These are phyloP conservation scores for Flaveria floridana DNA, from an alignment of 140 eudicot genomes.

Conservation along the genomic window DNA sequence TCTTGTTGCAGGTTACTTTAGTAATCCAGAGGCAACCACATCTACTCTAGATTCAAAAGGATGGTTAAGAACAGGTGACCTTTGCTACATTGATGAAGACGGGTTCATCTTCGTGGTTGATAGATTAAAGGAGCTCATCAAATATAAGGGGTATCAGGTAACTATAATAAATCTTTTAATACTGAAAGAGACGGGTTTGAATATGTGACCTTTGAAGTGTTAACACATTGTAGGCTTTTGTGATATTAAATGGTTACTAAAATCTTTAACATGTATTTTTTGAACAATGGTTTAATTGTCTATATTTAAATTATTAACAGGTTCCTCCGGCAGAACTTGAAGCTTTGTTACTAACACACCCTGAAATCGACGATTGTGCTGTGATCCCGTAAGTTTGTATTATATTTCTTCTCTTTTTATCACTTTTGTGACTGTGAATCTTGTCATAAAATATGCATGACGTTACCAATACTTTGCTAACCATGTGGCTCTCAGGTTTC, in stretches of 20 bases:
- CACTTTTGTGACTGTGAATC: background rate
- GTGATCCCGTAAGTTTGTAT: constrained; percentile 76
- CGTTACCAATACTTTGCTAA: background rate
- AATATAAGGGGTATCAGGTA: constrained; percentile 97
- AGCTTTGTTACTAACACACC: constrained; percentile 78
- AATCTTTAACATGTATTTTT: background rate
- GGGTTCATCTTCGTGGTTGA: constrained; percentile 90
- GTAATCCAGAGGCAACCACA: constrained; percentile 80
- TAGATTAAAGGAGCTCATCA: constrained; percentile 86
- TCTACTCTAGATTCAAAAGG: constrained; percentile 77
- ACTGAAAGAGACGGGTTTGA: background rate
- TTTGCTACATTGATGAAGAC: constrained; percentile 88
- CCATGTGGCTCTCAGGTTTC: constrained; percentile 48
- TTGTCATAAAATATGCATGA: background rate
- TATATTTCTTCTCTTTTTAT: background rate
- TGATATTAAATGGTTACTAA: background rate
- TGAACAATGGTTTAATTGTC: background rate
- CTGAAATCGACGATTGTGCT: constrained; percentile 77
- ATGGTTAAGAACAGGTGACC: constrained; percentile 93
- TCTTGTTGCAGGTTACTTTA: constrained; percentile 64
- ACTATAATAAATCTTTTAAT: background rate
- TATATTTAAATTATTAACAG: constrained; percentile 27
- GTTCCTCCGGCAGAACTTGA: constrained; percentile 98
- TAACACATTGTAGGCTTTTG: background rate
- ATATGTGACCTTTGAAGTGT: background rate